These are phyloP conservation scores for Inga laurina DNA, from an alignment of 306 rosid species.

Conservation along the genomic window DNA sequence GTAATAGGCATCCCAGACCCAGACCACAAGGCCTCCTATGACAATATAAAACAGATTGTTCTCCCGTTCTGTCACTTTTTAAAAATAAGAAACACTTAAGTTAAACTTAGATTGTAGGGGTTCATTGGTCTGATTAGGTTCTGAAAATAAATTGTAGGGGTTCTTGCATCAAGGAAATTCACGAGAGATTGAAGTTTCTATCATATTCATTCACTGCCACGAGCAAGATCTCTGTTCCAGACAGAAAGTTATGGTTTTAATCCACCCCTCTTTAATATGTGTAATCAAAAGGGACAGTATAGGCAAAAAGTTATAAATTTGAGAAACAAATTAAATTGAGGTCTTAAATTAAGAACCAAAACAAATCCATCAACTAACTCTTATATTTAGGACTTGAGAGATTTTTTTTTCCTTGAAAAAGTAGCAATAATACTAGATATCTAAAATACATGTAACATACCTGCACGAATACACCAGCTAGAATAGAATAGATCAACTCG, in stretches of 20 bases:
- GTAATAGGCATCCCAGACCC: not conserved
- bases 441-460: conserved; percentile 18
- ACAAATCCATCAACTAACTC: not conserved
- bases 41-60: not conserved
- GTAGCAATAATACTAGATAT: conserved; percentile 6
- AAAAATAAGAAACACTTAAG: not conserved
- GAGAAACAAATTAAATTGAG: not conserved
- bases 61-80: not conserved
- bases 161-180: not conserved
- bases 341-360: not conserved
- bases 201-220: not conserved
- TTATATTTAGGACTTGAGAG: not conserved
- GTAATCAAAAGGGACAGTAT: not conserved
- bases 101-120: not conserved
- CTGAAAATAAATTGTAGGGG: not conserved
- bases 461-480: conserved; percentile 66
- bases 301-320: not conserved
- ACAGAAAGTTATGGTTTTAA: not conserved
- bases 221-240: conserved; percentile 4
- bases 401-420: not conserved
- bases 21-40: not conserved
- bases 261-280: not conserved
- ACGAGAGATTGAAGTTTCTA: not conserved
- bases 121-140: not conserved
- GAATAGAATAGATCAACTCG: conserved; percentile 63